phyloP scores from a whole-genome alignment of 371 early-diverging fungal species.

The Rhizopus sp. region DNA sequence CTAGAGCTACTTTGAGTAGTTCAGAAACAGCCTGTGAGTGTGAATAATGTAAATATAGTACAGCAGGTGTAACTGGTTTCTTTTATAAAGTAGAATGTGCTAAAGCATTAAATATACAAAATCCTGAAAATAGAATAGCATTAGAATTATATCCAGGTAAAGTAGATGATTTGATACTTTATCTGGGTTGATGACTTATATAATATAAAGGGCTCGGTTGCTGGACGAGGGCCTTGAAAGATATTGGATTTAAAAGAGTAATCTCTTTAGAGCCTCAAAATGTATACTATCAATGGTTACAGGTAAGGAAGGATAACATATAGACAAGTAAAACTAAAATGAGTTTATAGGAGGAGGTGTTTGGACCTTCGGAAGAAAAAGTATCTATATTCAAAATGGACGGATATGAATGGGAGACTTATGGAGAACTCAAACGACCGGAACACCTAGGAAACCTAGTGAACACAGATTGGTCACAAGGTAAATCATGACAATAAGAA shows the following conservation, averaged over 20 bases:
- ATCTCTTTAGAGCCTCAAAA: conserved; percentile 36
- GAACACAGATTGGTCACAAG: conserved; percentile 37
- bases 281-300: conserved; percentile 29
- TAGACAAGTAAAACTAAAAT: not conserved
- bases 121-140: conserved; percentile 31
- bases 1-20: conserved; percentile 8
- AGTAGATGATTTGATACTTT: conserved; percentile 13
- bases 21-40: conserved; percentile 9
- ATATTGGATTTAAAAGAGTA: conserved; percentile 39
- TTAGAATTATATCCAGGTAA: conserved; percentile 51
- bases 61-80: not conserved
- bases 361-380: conserved; percentile 14
- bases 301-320: conserved; percentile 7
- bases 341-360: not conserved
- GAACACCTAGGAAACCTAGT: conserved; percentile 32
- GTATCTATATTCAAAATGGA: conserved; percentile 36
- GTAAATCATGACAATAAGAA: conserved; percentile 16
- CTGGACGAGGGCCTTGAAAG: conserved; percentile 41
- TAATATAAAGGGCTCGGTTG: conserved; percentile 37
- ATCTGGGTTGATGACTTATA: conserved; percentile 11
- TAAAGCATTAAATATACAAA: conserved; percentile 24
- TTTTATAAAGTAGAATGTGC: not conserved
- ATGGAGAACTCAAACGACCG: conserved; percentile 32
- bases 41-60: not conserved
- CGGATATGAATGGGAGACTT: conserved; percentile 53